Evolutionary conservation across 2,329 filamentous ascomycete species (phyloP), one percentile per base, ranked within the genome.

Genomic region (Trichoderma pleuroti): DNA sequence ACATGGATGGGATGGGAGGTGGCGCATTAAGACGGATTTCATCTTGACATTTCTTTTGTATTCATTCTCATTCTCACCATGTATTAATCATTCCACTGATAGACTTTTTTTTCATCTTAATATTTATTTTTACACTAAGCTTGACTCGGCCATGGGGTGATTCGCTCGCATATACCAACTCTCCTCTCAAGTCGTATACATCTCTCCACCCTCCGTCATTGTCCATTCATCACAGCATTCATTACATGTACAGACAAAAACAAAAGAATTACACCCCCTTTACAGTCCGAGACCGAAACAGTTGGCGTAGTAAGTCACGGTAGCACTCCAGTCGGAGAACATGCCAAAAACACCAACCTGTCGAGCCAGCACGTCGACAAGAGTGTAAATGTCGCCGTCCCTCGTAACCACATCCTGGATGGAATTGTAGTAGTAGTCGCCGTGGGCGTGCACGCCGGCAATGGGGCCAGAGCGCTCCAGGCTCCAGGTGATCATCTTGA

Each of bases 311-410:
- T 90, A 92, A 0, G 89, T 91, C 9, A 88, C 86, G 0, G 90
- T 91, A 12, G 88, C 87, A 18, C 87, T 86, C 91, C 91, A 93
- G 77, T 93, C 91, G 5, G 86, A 86, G 75, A 93, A 93, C 72
- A 93, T 84, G 5, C 84, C 89, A 34, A 81, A 79, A 16, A 91
- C 86, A 1, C 86, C 86, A 11, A 92, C 86, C 74, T 92, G 80
- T 73, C 85, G 82, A 3, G 83, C 86, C 71, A 93, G 80, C 1
- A 91, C 88, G 74, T 93, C 86, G 46, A 93, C 77, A n/a, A 92
- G 82, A 30, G 84, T 86, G 76, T 87, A 92, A 76, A 90, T 85
- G 72, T 92, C 89, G 2, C 91, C 90, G 73, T 93, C 90, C 42
- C 86, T 86, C 68, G 84, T 83, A 60, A 89, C 85, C 1, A 84